Conservation (phyloP, 306 rosid species). For the Vigna radiata region DNA sequence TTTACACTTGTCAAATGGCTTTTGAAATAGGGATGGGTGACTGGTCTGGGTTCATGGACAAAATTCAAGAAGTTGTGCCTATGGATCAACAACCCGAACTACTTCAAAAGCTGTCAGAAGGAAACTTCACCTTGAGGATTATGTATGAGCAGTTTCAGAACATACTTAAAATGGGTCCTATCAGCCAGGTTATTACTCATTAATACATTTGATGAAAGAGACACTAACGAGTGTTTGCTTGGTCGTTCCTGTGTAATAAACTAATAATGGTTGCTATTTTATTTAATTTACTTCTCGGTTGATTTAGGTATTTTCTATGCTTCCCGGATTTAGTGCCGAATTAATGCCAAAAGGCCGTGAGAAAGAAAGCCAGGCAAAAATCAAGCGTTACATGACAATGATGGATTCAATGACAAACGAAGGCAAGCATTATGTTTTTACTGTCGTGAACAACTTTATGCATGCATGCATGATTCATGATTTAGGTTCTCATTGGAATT, state of each 20-base stretch:
- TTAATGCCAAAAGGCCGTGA: slow-evolving; percentile 91
- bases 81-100: slow-evolving; percentile 93
- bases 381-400: slow-evolving; percentile 95
- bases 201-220: slow-evolving; percentile 5
- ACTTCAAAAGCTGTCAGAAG: slow-evolving; percentile 84
- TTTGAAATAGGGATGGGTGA: slow-evolving; percentile 76
- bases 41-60: slow-evolving; percentile 87
- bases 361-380: slow-evolving; percentile 89
- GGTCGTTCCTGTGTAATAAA: neutral
- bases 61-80: slow-evolving; percentile 89
- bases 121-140: slow-evolving; percentile 83
- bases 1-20: slow-evolving; percentile 28
- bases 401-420: slow-evolving; percentile 99
- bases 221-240: slow-evolving; percentile 7
- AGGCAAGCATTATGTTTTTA: slow-evolving; percentile 54
- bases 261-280: slow-evolving; percentile 31
- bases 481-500: neutral
- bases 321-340: slow-evolving; percentile 80
- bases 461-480: neutral
- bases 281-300: slow-evolving; percentile 28
- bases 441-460: slow-evolving; percentile 5
- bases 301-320: slow-evolving; percentile 78
- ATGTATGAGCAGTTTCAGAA: slow-evolving; percentile 90
- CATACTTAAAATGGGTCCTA: slow-evolving; percentile 85
- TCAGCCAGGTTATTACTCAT: slow-evolving; percentile 62